Evolutionary conservation across 2,329 filamentous ascomycete species (phyloP).

Genomic region (Pseudogymnoascus sp.): DNA sequence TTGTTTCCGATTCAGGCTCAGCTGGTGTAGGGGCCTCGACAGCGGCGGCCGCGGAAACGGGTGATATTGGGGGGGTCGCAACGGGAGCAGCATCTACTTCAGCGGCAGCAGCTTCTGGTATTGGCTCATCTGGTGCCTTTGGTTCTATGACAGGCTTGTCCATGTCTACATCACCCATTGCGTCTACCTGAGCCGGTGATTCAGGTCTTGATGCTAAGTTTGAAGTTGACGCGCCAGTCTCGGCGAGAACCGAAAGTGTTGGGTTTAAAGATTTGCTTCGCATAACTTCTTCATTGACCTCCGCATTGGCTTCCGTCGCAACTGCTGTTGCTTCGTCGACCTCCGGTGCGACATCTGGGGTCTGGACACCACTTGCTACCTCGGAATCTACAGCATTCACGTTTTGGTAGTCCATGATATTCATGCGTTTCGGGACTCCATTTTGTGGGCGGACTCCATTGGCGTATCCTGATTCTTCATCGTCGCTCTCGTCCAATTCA

Average conservation of each 20-base stretch:
- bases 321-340: constrained; percentile 22
- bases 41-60: constrained; percentile 11
- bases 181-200: constrained; percentile 22
- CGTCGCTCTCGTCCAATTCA: constrained; percentile 81
- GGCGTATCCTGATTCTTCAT: constrained; percentile 67
- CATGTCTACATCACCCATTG: constrained; percentile 30
- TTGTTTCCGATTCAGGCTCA: constrained; percentile 26
- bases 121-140: background rate
- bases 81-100: constrained; percentile 12
- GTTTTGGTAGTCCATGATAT: constrained; percentile 54
- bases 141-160: constrained; percentile 8
- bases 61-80: background rate
- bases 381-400: constrained; percentile 44
- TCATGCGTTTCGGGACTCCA: constrained; percentile 42
- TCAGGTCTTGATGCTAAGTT: constrained; percentile 26
- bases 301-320: constrained; percentile 25
- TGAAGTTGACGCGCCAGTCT: constrained; percentile 23
- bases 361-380: constrained; percentile 42
- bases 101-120: constrained; percentile 11
- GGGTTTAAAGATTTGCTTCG: constrained; percentile 25
- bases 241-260: constrained; percentile 2
- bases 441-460: constrained; percentile 55
- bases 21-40: constrained; percentile 19
- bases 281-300: constrained; percentile 26
- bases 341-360: constrained; percentile 24